These are phyloP conservation scores for Eleusine indica DNA, from an alignment of 176 grass and related monocot species.

Conservation along the genomic window DNA sequence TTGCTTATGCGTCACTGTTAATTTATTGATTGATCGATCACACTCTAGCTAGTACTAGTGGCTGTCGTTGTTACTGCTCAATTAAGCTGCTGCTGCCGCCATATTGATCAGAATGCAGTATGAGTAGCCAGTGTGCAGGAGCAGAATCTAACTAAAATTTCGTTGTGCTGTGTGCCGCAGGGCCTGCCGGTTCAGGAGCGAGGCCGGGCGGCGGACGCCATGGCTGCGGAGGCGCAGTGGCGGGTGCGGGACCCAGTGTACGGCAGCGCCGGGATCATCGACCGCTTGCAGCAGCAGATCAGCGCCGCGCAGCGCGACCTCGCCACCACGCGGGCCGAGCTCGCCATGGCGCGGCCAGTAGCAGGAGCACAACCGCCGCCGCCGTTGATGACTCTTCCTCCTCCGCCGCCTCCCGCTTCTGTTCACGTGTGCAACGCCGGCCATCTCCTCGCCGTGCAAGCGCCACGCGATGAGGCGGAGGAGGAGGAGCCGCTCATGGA, in stretches of 20 bases:
- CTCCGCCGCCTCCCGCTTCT: neutral
- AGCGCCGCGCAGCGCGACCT: constrained; percentile 51
- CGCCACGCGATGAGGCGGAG: neutral
- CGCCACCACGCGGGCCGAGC: constrained; percentile 46
- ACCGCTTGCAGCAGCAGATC: constrained; percentile 60
- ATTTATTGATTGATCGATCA: no score
- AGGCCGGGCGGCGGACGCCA: constrained; percentile 48
- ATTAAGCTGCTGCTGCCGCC: no score
- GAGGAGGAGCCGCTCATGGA: constrained; percentile 5
- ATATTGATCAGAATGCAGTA: no score
- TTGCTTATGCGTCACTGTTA: no score
- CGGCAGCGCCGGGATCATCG: constrained; percentile 55
- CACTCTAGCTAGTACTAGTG: no score
- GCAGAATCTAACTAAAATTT: no score
- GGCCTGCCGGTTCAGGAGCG: constrained; percentile 49
- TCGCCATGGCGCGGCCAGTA: constrained; percentile 8
- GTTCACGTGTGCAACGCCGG: neutral
- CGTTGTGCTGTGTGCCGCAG: neutral
- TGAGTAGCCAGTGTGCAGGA: no score
- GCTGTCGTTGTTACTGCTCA: no score
- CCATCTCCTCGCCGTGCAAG: neutral
- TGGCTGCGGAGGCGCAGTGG: constrained; percentile 60
- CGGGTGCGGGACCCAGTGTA: constrained; percentile 80
- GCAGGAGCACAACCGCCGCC: neutral
- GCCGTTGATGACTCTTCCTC: neutral